Percentiles rank a stretch among this genome's conserved stretches.
Evolutionary conservation across 2,329 filamentous ascomycete species (phyloP).

Genomic region (Arthroderma uncinatum): DNA sequence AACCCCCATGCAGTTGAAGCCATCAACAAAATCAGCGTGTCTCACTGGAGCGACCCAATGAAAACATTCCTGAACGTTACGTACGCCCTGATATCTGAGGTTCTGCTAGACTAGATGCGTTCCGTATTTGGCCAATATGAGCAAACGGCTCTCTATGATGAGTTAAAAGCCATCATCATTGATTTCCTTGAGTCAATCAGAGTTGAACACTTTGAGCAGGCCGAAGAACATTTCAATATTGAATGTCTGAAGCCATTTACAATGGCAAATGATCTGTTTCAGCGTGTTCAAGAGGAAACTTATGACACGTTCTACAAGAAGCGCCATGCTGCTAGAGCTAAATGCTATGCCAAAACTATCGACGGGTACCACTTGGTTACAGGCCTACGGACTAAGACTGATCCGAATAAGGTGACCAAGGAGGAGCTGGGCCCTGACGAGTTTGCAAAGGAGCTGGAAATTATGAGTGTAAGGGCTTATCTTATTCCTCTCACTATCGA

Average conservation of each 20-base stretch:
- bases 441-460: constrained; percentile 29
- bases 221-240: constrained; percentile 41
- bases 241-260: constrained; percentile 50
- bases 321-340: constrained; percentile 17
- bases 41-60: constrained; percentile 48
- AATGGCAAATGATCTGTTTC: constrained; percentile 27
- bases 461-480: constrained; percentile 30
- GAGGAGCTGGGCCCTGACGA: constrained; percentile 25
- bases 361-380: background rate
- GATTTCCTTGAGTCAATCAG: constrained; percentile 38
- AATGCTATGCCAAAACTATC: constrained; percentile 1
- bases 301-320: constrained; percentile 11
- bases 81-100: constrained; percentile 22
- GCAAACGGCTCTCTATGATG: constrained; percentile 27
- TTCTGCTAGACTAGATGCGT: constrained; percentile 39
- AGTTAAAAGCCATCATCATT: constrained; percentile 33
- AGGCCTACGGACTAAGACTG: constrained; percentile 11
- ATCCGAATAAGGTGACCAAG: constrained; percentile 20
- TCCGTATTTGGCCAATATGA: constrained; percentile 25
- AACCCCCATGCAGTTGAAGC: constrained; percentile 50
- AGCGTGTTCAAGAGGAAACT: constrained; percentile 16
- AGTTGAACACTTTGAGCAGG: constrained; percentile 32
- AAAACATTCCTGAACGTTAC: constrained; percentile 28
- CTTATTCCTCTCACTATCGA: background rate
- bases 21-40: constrained; percentile 47